Base-by-base conservation (phyloP, 2,329 filamentous ascomycete genomes). In the Pezizomycotina sp. region DNA sequence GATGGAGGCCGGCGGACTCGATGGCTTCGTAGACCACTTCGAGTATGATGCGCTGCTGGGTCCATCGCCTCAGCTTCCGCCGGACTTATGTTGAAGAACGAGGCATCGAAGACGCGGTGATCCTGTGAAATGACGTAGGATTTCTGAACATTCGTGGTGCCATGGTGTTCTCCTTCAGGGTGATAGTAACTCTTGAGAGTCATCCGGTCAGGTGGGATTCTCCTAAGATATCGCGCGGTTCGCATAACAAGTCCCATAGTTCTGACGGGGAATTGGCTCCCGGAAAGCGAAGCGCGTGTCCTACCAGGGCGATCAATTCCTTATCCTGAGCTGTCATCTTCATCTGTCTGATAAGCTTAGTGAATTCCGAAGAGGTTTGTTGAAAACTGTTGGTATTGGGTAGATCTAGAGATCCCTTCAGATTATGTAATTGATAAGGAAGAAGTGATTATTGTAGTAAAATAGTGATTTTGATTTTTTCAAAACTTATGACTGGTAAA, bases 31-130 rank as follows among this genome's bases (percentile, higher is more conserved):
- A 86, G 0, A 77, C 77, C 2, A 78, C 82, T 6, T 74, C 69
- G 14, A 89, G 60, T 3, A 77, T 75, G 47, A 84, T 64, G 49
- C 80, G 68, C 54, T 82, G 78, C 68, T 81, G 80, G 80, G 53
- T 86, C 79, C 1, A 77, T 82, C 53, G 83, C 77, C 33, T 71
- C 69, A 18, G 80, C 80, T 57, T 86, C 78, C 48, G 77, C 70
- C 4, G 78, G 77, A 22, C 77, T 83, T 74, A 86, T 83, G 57
- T 82, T 82, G 67, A 86, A 86, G 59, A 86, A 84, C 1, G 74
- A 65, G n/a, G 77, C 74, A 50, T 86, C 79, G 51, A 86, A 86
- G 30, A 77, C 62, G 36, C 77, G 77, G 0, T 78, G 77, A 43
- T 82, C 68, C 44, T 81, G 81, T 68, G 59, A 73, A 56, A 45